phyloP scores from a whole-genome alignment of 2,329 filamentous ascomycete genomes.

The Talaromyces pinophilus region DNA sequence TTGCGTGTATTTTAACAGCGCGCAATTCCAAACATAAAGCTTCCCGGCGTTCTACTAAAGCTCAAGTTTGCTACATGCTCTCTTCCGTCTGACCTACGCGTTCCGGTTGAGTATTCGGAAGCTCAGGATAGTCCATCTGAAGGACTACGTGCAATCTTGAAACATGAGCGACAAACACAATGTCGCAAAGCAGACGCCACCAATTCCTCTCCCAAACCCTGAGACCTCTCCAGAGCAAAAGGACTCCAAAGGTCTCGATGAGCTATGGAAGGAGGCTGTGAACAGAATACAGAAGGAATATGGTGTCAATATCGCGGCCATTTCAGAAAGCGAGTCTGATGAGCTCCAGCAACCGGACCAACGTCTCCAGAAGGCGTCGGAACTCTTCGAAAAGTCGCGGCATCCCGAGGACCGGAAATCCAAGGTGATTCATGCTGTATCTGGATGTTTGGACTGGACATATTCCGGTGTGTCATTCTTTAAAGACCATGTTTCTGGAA shows the following conservation, averaged over 20 bases:
- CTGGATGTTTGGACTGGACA: constrained; percentile 16
- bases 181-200: constrained; percentile 4
- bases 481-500: constrained; percentile 10
- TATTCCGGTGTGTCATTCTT: constrained; percentile 12
- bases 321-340: constrained; percentile 3
- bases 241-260: background rate
- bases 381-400: constrained; percentile 5
- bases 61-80: background rate
- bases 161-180: constrained; percentile 1
- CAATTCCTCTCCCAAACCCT: background rate
- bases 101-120: background rate
- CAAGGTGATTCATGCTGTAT: constrained; percentile 13
- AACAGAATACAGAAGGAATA: background rate
- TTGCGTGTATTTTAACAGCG: background rate
- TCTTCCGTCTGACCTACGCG: background rate
- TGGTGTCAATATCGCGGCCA: background rate
- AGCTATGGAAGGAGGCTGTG: constrained; percentile 11
- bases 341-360: constrained; percentile 6
- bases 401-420: constrained; percentile 10
- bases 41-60: background rate
- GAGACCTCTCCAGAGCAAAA: background rate
- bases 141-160: background rate
- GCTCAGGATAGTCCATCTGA: no score
- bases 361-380: constrained; percentile 13
- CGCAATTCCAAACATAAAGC: background rate